Evolutionary conservation across 345 rosid genomes (phyloP), one percentile per base, ranked within the genome.

Genomic region (Salix suchowensis): DNA sequence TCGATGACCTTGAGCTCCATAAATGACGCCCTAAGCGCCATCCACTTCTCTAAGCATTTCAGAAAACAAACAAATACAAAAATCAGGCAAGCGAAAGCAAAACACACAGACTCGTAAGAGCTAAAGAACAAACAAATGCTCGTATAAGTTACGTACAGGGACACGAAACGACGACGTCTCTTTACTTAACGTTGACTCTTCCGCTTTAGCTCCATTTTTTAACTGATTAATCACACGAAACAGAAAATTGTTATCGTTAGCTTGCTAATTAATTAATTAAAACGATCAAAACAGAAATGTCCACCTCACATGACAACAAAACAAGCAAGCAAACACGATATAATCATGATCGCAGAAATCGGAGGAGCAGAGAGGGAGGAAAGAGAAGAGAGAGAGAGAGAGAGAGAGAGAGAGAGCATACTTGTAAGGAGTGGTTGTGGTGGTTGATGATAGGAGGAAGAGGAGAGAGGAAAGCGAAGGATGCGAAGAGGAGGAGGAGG

Each of bases 1-100:
- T 85, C 8, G 98, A 90, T 65, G 72, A 79, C 21, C 82, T 85
- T 7, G 96, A 89, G 77, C 79, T 87, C 98, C 98, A 95, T 64
- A 89, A 83, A 46, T 89, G 89, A 32, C 82, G 87, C 74, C 85
- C 87, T 13, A 74, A 71, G 67, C 68, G 80, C 69, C 90, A 90
- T 62, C 89, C 93, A 52, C 71, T 74, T 50, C 68, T 85, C 98
- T 95, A 55, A 23, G 71, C 73, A 74, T 44, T 65, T 54, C 72
- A 54, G 68, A 11, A 68, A 6, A 30, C 7, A 52, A 40, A 58
- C 19, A 42, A 60, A 54, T 61, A 60, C 23, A 70, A 73, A 74
- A 67, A 46, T 1, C 34, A 74, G 37, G 42, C 65, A 48, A 71
- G 14, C n/a, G 4, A 68, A 37, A 42, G 28, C 50, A 5, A 68